These are phyloP conservation scores for Cadophora sp. DNA, from an alignment of 2,329 filamentous ascomycete species.

Conservation along the genomic window DNA sequence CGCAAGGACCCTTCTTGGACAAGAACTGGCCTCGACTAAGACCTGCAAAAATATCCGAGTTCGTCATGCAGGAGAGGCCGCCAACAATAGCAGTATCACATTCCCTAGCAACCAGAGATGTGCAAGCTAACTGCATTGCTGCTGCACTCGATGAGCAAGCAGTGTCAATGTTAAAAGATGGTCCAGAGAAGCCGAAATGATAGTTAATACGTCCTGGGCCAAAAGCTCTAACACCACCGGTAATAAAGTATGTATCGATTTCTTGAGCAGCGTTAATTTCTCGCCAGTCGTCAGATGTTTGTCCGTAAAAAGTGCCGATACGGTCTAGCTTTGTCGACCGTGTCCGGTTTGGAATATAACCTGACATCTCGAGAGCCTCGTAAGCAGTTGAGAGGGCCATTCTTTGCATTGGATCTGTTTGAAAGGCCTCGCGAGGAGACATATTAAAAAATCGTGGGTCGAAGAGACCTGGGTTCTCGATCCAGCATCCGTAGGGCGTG, in stretches of 20 bases:
- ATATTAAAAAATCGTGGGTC: constrained; percentile 89
- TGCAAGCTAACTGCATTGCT: constrained; percentile 44
- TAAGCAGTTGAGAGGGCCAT: constrained; percentile 79
- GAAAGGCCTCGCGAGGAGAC: constrained; percentile 80
- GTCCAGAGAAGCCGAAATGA: constrained; percentile 52
- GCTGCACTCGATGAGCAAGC: constrained; percentile 51
- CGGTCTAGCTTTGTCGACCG: constrained; percentile 50
- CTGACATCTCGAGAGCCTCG: constrained; percentile 82
- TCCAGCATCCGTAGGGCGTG: constrained; percentile 77
- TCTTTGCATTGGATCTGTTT: constrained; percentile 83
- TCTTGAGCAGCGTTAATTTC: constrained; percentile 44
- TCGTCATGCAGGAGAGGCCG: constrained; percentile 42
- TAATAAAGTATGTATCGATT: constrained; percentile 44
- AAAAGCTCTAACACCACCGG: constrained; percentile 44
- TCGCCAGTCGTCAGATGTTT: constrained; percentile 44
- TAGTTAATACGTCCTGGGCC: constrained; percentile 48
- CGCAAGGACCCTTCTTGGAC: constrained; percentile 52
- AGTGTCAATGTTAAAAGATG: constrained; percentile 49
- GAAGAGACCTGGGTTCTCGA: constrained; percentile 75
- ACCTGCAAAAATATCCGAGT: constrained; percentile 42
- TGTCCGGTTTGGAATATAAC: constrained; percentile 61
- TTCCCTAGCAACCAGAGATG: constrained; percentile 40
- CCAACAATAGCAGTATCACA: constrained; percentile 44
- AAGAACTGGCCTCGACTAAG: constrained; percentile 44
- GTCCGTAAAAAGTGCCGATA: constrained; percentile 44